Evolutionary conservation across 2,329 filamentous ascomycete genomes (phyloP).

Genomic region (Exophiala oligosperma): DNA sequence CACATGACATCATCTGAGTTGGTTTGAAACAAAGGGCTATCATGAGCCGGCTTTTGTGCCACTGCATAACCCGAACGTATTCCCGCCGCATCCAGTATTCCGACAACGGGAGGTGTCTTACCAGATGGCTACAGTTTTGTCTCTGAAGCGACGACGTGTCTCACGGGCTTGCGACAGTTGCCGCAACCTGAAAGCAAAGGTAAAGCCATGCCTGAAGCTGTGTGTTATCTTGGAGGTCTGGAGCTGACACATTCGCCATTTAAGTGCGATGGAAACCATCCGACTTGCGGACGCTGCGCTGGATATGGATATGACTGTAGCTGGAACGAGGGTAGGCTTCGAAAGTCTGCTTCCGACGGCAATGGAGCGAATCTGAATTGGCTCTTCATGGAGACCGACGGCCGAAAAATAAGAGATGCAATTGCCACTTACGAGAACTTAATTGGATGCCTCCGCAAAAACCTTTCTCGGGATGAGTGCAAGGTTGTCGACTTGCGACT

Average conservation of each 20-base stretch:
- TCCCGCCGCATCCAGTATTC: too few relatives aligned
- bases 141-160: conserved; percentile 26
- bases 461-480: conserved; percentile 5
- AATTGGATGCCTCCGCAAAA: conserved; percentile 3
- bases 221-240: too few relatives aligned
- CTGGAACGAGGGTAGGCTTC: conserved; percentile 23
- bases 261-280: conserved; percentile 34
- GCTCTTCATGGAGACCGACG: not conserved
- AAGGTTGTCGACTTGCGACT: conserved; percentile 12
- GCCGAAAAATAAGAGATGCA: not conserved
- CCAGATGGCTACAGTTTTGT: too few relatives aligned
- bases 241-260: conserved; percentile 3
- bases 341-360: conserved; percentile 12
- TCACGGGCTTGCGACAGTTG: conserved; percentile 31
- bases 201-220: not conserved
- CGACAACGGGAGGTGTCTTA: too few relatives aligned
- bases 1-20: too few relatives aligned
- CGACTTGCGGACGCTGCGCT: conserved; percentile 31
- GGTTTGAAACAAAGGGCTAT: too few relatives aligned
- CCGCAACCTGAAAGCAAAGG: conserved; percentile 30
- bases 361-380: not conserved
- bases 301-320: conserved; percentile 33
- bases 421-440: conserved; percentile 7
- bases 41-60: too few relatives aligned
- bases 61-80: too few relatives aligned